Evolutionary conservation across 2,329 filamentous ascomycete species (phyloP).

Genomic region (Fusarium miscanthi): DNA sequence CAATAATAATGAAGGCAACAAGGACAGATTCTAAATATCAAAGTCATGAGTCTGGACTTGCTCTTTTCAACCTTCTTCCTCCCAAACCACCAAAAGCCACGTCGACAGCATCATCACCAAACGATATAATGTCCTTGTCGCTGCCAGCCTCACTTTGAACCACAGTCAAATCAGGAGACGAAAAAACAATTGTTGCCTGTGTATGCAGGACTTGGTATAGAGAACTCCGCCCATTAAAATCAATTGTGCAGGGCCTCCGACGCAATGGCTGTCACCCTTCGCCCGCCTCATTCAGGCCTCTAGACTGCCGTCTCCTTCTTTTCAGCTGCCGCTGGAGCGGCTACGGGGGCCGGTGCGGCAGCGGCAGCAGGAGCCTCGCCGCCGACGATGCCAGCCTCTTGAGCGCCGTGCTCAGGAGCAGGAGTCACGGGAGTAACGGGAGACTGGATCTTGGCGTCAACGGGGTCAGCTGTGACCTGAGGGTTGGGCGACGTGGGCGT

Average conservation of each 20-base stretch:
- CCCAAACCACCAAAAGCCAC: constrained; percentile 22
- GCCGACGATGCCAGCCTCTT: constrained; percentile 60
- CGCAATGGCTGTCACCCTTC: constrained; percentile 12
- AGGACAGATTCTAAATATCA: background rate
- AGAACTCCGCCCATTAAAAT: constrained; percentile 14
- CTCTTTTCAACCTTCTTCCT: constrained; percentile 17
- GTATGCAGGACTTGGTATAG: constrained; percentile 26
- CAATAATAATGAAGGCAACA: background rate
- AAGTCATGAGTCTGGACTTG: background rate
- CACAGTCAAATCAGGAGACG: constrained; percentile 4
- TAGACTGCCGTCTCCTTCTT: constrained; percentile 40
- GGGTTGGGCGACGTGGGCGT: constrained; percentile 47
- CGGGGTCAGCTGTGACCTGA: constrained; percentile 21
- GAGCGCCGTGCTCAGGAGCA: constrained; percentile 50
- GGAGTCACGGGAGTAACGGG: constrained; percentile 31
- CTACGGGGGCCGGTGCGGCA: constrained; percentile 17
- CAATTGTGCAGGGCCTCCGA: constrained; percentile 2
- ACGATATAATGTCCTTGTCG: background rate
- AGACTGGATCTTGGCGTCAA: constrained; percentile 33
- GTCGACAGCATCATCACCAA: constrained; percentile 6
- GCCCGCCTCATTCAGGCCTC: constrained; percentile 34
- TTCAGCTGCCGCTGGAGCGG: constrained; percentile 19
- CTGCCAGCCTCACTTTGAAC: constrained; percentile 33
- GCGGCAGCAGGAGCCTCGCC: constrained; percentile 33
- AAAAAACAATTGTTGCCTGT: constrained; percentile 14